These are phyloP conservation scores for Rhynchosporium agropyri DNA, from an alignment of 2,329 filamentous ascomycete genomes.

Conservation along the genomic window DNA sequence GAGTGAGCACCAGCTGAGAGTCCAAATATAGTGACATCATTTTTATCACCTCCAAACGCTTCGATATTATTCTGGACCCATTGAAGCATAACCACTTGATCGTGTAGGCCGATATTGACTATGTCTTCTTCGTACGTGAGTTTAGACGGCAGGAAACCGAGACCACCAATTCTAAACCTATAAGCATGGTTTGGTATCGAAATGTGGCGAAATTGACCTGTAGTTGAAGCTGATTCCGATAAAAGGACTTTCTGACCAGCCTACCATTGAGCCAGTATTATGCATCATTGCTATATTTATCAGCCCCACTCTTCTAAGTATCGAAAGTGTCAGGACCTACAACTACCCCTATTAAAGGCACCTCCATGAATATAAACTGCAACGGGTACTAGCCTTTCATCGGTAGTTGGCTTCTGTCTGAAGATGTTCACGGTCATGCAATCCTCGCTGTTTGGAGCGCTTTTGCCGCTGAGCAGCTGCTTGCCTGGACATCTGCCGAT, in stretches of 20 bases:
- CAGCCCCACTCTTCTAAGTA: constrained; percentile 44
- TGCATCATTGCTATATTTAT: constrained; percentile 51
- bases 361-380: constrained; percentile 65
- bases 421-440: constrained; percentile 56
- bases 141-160: constrained; percentile 67
- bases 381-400: constrained; percentile 47
- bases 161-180: constrained; percentile 56
- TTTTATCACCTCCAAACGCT: constrained; percentile 59
- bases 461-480: constrained; percentile 37
- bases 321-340: constrained; percentile 43
- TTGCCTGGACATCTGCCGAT: constrained; percentile 43
- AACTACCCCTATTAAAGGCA: constrained; percentile 52
- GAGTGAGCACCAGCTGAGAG: constrained; percentile 64
- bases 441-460: constrained; percentile 46
- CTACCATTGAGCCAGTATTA: constrained; percentile 64
- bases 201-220: constrained; percentile 9
- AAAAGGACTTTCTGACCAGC: constrained; percentile 54
- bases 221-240: constrained; percentile 64
- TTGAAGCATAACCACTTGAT: constrained; percentile 58
- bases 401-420: constrained; percentile 37
- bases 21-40: constrained; percentile 62
- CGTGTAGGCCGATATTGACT: constrained; percentile 64
- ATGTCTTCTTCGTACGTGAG: constrained; percentile 55
- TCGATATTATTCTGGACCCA: constrained; percentile 63
- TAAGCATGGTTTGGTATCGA: background rate